Evolutionary conservation across 495 filamentous ascomycete species (phyloP), one percentile per base, ranked within the genome.

Genomic region (Aspergillus coremiiformis): DNA sequence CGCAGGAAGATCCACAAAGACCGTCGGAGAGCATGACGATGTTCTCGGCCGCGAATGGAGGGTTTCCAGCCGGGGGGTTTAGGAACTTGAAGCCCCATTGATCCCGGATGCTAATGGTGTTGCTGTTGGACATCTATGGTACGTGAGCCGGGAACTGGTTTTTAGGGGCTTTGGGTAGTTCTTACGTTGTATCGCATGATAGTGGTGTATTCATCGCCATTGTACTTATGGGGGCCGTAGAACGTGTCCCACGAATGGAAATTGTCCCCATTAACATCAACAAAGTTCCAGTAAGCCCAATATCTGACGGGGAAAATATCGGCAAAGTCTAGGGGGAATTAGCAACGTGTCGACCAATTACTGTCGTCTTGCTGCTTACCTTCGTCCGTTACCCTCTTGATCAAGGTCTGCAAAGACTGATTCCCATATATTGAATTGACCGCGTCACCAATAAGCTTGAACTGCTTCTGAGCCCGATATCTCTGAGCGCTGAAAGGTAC

Each of bases 231-330:
- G 21, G 73, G 73, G 0, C 75, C 75, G 45, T 63, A 76, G 45
- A 71, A 72, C 26, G 79, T 70, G 2, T 56, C 61, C 78, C 77
- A 83, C 0, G 72, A 76, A 1, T 64, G 58, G 61, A 80, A 81
- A 47, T 41, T 44, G 12, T 52, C 22, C 39, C 30, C 43, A 20
- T 46, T 35, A 0, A 19, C 41, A 52, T 52, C 29, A 15, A 52
- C 29, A 17, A 52, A 52, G 20, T 52, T 32, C 30, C 43, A 44
- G 42, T 45, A 52, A 1, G 41, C 21, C 50, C 50, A 52, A 27
- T 37, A 39, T 14, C 43, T 29, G 14, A 52, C 12, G 32, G 39
- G 30, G 47, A 1, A 8, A 26, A 8, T 12, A 1, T 21, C 23
- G 21, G 20, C n/a, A 27, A n/a, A 22, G 6, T 27, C 37, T 41